These are phyloP conservation scores for Venturia nashicola DNA, from an alignment of 2,329 filamentous ascomycete species.

Conservation along the genomic window DNA sequence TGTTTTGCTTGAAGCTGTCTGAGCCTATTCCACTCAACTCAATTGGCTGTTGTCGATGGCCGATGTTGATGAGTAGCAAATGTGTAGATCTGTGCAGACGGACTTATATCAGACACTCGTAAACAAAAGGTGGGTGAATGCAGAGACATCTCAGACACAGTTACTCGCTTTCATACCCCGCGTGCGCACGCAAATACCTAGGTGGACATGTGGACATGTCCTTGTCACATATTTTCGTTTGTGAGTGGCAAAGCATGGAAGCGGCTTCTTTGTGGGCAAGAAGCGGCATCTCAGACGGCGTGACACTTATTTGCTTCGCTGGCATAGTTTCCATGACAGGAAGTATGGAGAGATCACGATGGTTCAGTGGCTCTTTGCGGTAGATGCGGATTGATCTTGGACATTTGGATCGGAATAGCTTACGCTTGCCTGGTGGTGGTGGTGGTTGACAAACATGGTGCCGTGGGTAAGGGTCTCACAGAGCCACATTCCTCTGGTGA, in stretches of 20 bases:
- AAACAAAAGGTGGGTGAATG: background rate
- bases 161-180: background rate
- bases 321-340: background rate
- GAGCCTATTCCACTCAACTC: background rate
- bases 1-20: background rate
- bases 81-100: background rate
- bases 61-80: background rate
- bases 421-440: background rate
- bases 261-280: background rate
- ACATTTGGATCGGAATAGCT: background rate
- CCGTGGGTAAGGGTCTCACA: background rate
- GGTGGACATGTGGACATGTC: background rate
- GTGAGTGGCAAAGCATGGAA: background rate
- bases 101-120: background rate
- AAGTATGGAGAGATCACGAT: background rate
- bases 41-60: background rate
- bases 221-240: background rate
- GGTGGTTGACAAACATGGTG: background rate
- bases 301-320: background rate
- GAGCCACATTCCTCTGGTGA: background rate
- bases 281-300: background rate
- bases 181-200: background rate
- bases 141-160: background rate
- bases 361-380: background rate
- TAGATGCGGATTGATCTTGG: background rate